Evolutionary conservation across 176 grass and related monocot species (phyloP).

Genomic region (Musa itinerans): DNA sequence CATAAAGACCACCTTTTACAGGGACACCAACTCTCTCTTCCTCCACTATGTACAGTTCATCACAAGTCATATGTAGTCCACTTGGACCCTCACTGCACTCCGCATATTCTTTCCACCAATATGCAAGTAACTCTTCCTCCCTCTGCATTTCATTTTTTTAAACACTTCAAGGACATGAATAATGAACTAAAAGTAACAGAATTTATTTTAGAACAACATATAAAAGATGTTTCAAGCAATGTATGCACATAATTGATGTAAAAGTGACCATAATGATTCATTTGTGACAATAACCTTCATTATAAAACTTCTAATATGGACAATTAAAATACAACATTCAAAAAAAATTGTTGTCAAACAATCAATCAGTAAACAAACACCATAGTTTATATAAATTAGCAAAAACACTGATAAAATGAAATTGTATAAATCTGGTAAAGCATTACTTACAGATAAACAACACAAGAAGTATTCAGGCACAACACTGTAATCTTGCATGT

Average conservation of each 20-base stretch:
- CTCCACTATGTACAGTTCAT: conserved; percentile 63
- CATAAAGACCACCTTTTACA: conserved; percentile 93
- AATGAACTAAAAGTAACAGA: background rate
- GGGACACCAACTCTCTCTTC: conserved; percentile 91
- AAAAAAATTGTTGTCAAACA: background rate
- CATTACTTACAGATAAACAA: too few relatives aligned
- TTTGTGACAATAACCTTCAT: background rate
- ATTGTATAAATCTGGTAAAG: too few relatives aligned
- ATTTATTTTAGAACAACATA: background rate
- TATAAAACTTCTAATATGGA: background rate
- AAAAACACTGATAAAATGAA: too few relatives aligned
- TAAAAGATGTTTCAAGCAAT: background rate
- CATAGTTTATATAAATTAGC: background rate
- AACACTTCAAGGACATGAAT: background rate
- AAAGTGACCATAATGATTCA: too few relatives aligned
- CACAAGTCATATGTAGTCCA: conserved; percentile 25
- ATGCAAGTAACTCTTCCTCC: conserved; percentile 71
- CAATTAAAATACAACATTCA: background rate
- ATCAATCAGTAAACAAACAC: background rate
- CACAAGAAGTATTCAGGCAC: too few relatives aligned
- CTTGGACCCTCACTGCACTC: conserved; percentile 84
- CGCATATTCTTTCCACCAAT: conserved; percentile 97
- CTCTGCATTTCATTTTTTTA: conserved; percentile 41
- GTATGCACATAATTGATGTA: background rate
- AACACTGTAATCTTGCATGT: too few relatives aligned